Base-by-base conservation (phyloP, 495 filamentous ascomycete genomes). In the Cetradonia linearis region DNA sequence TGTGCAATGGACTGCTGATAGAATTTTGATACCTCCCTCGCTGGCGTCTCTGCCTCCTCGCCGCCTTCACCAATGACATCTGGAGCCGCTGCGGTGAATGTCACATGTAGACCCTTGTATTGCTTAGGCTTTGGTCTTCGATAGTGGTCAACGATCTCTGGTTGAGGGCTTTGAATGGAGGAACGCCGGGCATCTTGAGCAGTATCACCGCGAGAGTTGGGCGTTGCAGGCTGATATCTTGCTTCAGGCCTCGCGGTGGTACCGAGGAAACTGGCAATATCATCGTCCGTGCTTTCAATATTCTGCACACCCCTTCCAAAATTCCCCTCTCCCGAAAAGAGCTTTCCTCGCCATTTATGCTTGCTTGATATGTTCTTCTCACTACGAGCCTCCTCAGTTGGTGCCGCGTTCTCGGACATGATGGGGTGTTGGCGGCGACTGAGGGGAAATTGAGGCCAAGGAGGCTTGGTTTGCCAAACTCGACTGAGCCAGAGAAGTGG, bases 1-100 rank as follows among this genome's bases (percentile, higher is more conserved):
- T n/a, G 14, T 46, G 47, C n/a, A 27, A 30, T n/a, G 23, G 33
- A 66, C 54, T 73, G 73, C 64, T 77, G 76, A 55, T 76, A 76
- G 53, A 65, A 70, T 65, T 71, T 75, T 0, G 80, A 81, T 20
- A 95, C 84, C 65, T 91, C 87, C 23, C 81, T 74, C 0, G 83
- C 79, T 7, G 86, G 85, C 5, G 73, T 70, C 40, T 87, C 84
- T 46, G 85, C 82, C 63, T 94, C 89, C 70, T 95, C 90, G 16
- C 91, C 91, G 27, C 91, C 91, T 66, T 88, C 82, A 28, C 91
- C 91, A 70, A 96, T 94, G 54, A 94, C 67, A 38, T 88, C 86
- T 18, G 89, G 88, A 60, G 74, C 73, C 25, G 71, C 76, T 54
- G 85, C 76, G 9, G 73, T 79, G 67, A 95, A 96, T 47, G 76